Base-by-base conservation (phyloP, 23 red algal species). In the Gracilaria vermiculophylla region DNA sequence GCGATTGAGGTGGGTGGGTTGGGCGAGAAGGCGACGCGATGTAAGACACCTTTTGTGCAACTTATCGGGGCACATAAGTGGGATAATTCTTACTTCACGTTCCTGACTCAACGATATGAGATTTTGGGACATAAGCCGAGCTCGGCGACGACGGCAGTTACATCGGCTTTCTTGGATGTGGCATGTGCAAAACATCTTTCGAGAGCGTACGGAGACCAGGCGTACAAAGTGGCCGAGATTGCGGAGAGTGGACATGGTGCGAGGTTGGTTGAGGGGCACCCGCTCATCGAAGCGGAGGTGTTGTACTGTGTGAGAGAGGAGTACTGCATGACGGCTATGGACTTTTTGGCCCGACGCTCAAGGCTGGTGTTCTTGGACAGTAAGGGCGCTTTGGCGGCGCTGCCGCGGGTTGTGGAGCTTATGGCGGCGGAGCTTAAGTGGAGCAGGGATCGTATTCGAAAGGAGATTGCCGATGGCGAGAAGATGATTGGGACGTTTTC, bases 201-300 rank as follows among this genome's bases (percentile, higher is more conserved):
- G n/a, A 76, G 83, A 11, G 86, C 96, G 27, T 98, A 98, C 89
- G 96, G 96, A 13, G 96, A 98, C 35, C 96, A 98, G 77, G 96
- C 96, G 0, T 98, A 94, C 80, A 92, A 92, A 62, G 92, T 98
- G 8, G 91, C 86, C 14, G 92, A 95, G 52, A 51, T 98, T 19
- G 96, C 96, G n/a, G 79, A 90, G 69, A 53, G 56, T 28, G 94
- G 88, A 20, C 89, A 83, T 78, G 96, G 96, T 3, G 78, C 85
- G 23, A 44, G 88, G 9, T 61, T 98, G 27, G 92, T 89, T 27
- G 80, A 92, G 53, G 91, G 85, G 5, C 87, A 91, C 32, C 92
- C 96, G 53, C 43, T 92, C 13, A 80, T 98, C 17, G 96, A 98
- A 54, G 96, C 96, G 21, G 96, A 98, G 37, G 81, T 98, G 45